Evolutionary conservation across 331 rosid genomes (phyloP), one percentile per base, ranked within the genome.

Genomic region (Dryas integrifolia): DNA sequence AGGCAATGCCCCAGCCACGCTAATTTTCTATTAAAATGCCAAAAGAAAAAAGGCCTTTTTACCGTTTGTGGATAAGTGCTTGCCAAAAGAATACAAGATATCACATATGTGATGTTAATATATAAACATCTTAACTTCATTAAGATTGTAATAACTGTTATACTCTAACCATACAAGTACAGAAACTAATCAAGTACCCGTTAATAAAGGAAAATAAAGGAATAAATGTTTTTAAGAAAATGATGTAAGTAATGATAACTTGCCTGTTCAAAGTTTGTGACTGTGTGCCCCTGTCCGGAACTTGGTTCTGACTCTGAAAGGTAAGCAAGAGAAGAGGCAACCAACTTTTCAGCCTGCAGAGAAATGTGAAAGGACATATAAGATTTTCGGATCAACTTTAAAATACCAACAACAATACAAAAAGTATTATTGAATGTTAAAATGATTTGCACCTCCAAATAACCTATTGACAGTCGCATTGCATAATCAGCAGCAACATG

Each of bases 401-500:
- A 69, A 16, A 67, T 21, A 48, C 18, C 47, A 46, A 4, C 38
- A 72, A 58, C 5, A 0, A 24, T 15, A 18, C 7, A 64, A 66
- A 43, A 9, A 10, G 21, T 11, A 24, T 11, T n/a, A 5, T 30
- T 35, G 67, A 63, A 63, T 45, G 30, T 51, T 16, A 53, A 68
- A 72, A 44, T 66, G 64, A 67, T 8, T 50, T 38, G 56, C 65
- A 83, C 87, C 87, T 83, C 77, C 73, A 46, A 48, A 55, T 83
- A 75, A 11, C 87, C 87, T 30, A 79, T 55, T 68, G 84, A 79
- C 50, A 83, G 30, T 52, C 87, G 73, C 67, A 68, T 14, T 49
- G 82, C 82, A 59, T 83, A 83, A 64, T 83, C 87, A 45, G 83
- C 81, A 76, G 87, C 84, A 65, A 80, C 84, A 58, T 83, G 87